Base-by-base conservation (phyloP, 2,329 filamentous ascomycete species). In the Aspergillus eucalypticola region DNA sequence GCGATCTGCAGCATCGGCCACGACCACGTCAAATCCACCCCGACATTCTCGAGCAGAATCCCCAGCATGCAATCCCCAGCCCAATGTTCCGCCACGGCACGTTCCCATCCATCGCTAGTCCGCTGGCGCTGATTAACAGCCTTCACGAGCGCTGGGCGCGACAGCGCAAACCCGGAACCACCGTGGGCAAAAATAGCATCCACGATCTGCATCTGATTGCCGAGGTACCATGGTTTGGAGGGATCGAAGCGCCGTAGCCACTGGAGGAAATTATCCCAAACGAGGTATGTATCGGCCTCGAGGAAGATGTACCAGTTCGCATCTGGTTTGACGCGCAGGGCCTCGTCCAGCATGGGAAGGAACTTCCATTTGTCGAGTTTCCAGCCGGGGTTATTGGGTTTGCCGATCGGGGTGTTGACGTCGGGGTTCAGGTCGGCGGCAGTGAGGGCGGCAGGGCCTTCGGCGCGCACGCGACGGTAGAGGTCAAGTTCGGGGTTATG, bases 261-360 rank as follows among this genome's bases (percentile, higher is more conserved):
- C 25, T 76, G 71, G 15, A 84, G 64, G 49, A 86, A 64, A 53
- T 82, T 83, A 39, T 76, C 72, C 76, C 83, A 83, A 21, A 84
- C 69, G 15, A 86, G 69, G 64, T 83, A 86, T 0, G 83, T 85
- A 65, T 87, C 84, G 0, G 81, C 79, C 63, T 86, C 84, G 21
- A 84, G 77, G 67, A 86, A 86, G 56, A 84, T 73, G 61, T 81
- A 87, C 84, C 84, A 87, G 54, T 81, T 81, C 48, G 80, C 79
- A 11, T 82, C 69, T 0, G 82, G 82, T 27, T 63, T 66, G 52
- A 74, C 66, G 39, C 71, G 70, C 41, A 78, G 71, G 0, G 82
- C 78, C 55, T 79, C 76, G 54, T 83, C 78, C 8, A 83, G 78
- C 74, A 84, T 79, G 4, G 82, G 83, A 11, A 85, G 70, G 59